phyloP scores from a whole-genome alignment of 208 protist genomes.

The Balamuthia mandrillaris region DNA sequence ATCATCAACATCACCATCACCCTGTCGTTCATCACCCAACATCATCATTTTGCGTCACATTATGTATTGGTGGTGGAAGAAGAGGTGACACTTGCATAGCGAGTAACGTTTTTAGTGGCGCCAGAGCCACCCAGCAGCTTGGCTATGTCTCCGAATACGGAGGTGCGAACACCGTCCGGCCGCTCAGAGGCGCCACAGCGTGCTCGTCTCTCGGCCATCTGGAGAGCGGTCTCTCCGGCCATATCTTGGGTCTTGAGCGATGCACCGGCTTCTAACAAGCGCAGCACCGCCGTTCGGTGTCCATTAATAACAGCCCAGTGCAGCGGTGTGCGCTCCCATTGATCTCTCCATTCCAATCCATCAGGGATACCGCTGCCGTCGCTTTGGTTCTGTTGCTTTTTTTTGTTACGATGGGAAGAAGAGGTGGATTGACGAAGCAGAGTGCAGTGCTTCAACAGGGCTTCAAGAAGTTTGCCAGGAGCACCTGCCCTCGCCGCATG shows the following conservation, averaged over 20 bases:
- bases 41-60: too few relatives aligned
- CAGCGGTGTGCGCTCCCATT: conserved; percentile 19
- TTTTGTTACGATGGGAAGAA: neutral
- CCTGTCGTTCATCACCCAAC: too few relatives aligned
- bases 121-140: conserved; percentile 36
- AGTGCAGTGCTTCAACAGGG: conserved; percentile 17
- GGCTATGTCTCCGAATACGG: conserved; percentile 34
- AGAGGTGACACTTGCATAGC: too few relatives aligned
- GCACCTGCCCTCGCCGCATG: conserved; percentile 9
- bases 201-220: conserved; percentile 10
- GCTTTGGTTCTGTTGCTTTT: too few relatives aligned
- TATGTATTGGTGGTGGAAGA: too few relatives aligned
- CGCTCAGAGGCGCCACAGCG: conserved; percentile 17
- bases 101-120: neutral
- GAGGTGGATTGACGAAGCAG: neutral
- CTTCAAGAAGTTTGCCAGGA: conserved; percentile 10
- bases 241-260: neutral
- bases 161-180: conserved; percentile 7
- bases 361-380: too few relatives aligned
- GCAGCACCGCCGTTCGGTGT: conserved; percentile 16
- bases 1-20: too few relatives aligned
- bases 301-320: conserved; percentile 36
- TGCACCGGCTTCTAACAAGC: conserved; percentile 1
- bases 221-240: conserved; percentile 11
- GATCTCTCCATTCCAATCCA: neutral